Evolutionary conservation across 192 early-diverging fungal species (phyloP), one percentile per base, ranked within the genome.

Genomic region (Coemansia sp.): DNA sequence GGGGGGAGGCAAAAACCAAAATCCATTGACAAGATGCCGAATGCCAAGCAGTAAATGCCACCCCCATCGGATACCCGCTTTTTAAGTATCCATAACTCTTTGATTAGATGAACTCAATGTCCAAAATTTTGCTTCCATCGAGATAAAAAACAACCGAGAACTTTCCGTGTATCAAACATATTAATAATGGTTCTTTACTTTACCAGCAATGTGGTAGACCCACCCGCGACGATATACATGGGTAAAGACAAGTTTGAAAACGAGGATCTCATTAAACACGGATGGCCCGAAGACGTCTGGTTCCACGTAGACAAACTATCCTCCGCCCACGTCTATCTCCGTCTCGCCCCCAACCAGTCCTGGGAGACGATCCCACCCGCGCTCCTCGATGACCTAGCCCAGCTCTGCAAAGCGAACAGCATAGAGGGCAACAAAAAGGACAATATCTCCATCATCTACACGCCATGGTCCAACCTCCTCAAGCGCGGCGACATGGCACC

Each of bases 231-330:
- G 25, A 89, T 99, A 37, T 99, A 96, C 72, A 96, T 99, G 94
- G 97, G 97, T 64, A 96, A 93, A 75, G 95, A 99, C 84, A 98
- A 97, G 79, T 95, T 88, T 73, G 97, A 99, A 79, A 99, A 96
- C 84, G 95, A 95, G 59, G 95, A 96, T 23, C 76, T 97, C 42
- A 97, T 97, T 50, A 95, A 94, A 69, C 87, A 96, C 75, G 96
- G 94, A 18, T 98, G 91, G 83, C 90, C 91, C 26, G 89, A 97
- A 72, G 97, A 97, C 72, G 92, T 97, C 3, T 82, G 79, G 93
- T 99, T 99, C 75, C 96, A 99, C 83, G 95, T 93, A 16, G 95
- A 97, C 82, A 98, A 98, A 85, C 86, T 98, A 16, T 95, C 94
- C 6, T 93, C 92, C 55, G 97, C 97, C 5, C 97, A 99, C 87